Evolutionary conservation across 2,329 filamentous ascomycete genomes (phyloP).

Genomic region (Colletotrichum noveboracense): DNA sequence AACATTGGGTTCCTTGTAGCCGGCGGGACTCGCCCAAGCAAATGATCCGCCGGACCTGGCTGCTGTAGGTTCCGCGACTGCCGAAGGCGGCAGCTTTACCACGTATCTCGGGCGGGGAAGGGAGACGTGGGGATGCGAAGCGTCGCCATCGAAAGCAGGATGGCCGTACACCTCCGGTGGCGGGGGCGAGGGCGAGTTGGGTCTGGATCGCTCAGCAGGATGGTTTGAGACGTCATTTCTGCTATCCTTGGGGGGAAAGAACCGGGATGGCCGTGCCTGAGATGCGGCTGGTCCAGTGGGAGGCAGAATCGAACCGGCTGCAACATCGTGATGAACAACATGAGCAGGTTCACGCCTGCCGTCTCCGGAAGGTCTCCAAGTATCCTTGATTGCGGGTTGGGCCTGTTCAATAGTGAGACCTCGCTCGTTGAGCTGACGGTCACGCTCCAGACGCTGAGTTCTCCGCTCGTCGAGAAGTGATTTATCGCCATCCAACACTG

Average conservation of each 20-base stretch:
- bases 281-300: slow-evolving; percentile 38
- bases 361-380: slow-evolving; percentile 53
- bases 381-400: slow-evolving; percentile 57
- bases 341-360: slow-evolving; percentile 38
- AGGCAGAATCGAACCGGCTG: slow-evolving; percentile 27
- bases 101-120: slow-evolving; percentile 74
- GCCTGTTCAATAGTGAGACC: slow-evolving; percentile 48
- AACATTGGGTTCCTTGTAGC: slow-evolving; percentile 33
- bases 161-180: slow-evolving; percentile 74
- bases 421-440: slow-evolving; percentile 49
- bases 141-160: slow-evolving; percentile 74
- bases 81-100: slow-evolving; percentile 77
- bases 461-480: slow-evolving; percentile 43
- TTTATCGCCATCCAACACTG: slow-evolving; percentile 53
- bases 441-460: slow-evolving; percentile 44
- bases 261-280: slow-evolving; percentile 60
- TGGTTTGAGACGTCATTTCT: slow-evolving; percentile 43
- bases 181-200: slow-evolving; percentile 70
- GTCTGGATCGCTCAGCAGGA: slow-evolving; percentile 42
- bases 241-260: slow-evolving; percentile 63
- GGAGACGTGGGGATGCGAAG: slow-evolving; percentile 69
- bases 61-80: slow-evolving; percentile 39
- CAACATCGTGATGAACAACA: slow-evolving; percentile 29
- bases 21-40: slow-evolving; percentile 39
- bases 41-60: slow-evolving; percentile 30